Conservation (phyloP, 805 yeast species). For the Sungouiella thailandica region DNA sequence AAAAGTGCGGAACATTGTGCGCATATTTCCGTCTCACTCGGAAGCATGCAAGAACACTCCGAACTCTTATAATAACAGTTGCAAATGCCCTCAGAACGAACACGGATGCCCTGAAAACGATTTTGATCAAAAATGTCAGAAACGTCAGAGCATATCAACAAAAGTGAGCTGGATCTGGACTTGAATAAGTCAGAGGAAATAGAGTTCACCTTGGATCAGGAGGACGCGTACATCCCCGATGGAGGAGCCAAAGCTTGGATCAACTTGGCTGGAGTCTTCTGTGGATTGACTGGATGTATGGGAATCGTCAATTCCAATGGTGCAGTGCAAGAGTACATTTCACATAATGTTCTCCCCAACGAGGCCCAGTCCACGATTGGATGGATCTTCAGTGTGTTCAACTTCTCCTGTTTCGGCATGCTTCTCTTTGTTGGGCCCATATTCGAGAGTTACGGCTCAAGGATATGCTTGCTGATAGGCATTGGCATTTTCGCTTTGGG, state of each 20-base stretch:
- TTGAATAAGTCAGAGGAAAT: too few relatives aligned
- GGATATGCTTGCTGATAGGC: slow-evolving; percentile 18
- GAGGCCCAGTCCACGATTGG: slow-evolving; percentile 16
- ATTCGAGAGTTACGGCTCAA: slow-evolving; percentile 22
- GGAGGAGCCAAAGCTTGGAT: slow-evolving; percentile 22
- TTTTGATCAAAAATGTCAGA: too few relatives aligned
- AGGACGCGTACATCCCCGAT: slow-evolving; percentile 14
- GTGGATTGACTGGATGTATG: slow-evolving; percentile 21
- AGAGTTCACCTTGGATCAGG: neutral
- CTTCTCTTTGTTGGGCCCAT: slow-evolving; percentile 22
- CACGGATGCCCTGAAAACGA: too few relatives aligned
- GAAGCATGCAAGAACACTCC: too few relatives aligned
- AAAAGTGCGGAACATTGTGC: too few relatives aligned
- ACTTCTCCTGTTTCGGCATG: slow-evolving; percentile 21
- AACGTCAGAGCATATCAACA: too few relatives aligned
- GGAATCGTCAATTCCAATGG: slow-evolving; percentile 25
- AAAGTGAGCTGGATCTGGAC: too few relatives aligned
- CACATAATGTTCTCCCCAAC: slow-evolving; percentile 10
- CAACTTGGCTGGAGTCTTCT: slow-evolving; percentile 21
- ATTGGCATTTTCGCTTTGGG: slow-evolving; percentile 16
- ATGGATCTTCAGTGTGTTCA: slow-evolving; percentile 26
- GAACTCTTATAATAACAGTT: too few relatives aligned
- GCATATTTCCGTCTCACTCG: too few relatives aligned
- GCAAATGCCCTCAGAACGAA: too few relatives aligned
- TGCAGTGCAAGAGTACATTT: slow-evolving; percentile 19